phyloP scores from a whole-genome alignment of 2,329 filamentous ascomycete genomes.

The Dendrostoma leiphaemia region DNA sequence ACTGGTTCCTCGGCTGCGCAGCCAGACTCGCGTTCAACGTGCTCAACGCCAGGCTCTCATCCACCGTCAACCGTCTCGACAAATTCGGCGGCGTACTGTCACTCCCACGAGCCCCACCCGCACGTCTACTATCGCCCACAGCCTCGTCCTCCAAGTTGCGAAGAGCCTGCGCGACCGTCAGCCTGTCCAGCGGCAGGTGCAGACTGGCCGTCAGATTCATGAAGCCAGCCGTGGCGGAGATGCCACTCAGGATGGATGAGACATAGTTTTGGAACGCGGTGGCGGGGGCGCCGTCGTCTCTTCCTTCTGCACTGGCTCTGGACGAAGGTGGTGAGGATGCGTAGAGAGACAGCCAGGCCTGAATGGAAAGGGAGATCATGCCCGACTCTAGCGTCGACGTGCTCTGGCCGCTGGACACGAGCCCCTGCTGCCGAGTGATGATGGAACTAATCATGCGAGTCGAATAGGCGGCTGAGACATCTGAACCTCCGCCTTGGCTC shows the following conservation, averaged over 20 bases:
- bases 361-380: conserved; percentile 11
- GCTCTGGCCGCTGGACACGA: not conserved
- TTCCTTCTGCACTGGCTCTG: not conserved
- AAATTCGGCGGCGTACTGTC: not conserved
- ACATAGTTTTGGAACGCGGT: not conserved
- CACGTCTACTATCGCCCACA: too few species aligned
- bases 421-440: conserved; percentile 14
- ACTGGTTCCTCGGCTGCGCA: conserved; percentile 14
- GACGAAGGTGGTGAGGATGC: not conserved
- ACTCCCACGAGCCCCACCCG: too few species aligned
- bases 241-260: conserved; percentile 37
- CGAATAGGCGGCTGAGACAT: conserved; percentile 2
- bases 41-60: conserved; percentile 3
- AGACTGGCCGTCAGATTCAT: conserved; percentile 22
- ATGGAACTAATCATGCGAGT: conserved; percentile 12
- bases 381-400: conserved; percentile 16
- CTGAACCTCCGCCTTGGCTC: not conserved
- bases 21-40: conserved; percentile 13
- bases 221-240: conserved; percentile 35
- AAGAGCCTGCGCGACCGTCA: conserved; percentile 13
- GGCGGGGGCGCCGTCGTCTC: not conserved
- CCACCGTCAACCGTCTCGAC: not conserved
- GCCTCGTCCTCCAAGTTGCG: not conserved
- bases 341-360: conserved; percentile 14
- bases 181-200: conserved; percentile 15